Evolutionary conservation across 305 asterid species (phyloP), one percentile per base, ranked within the genome.

Genomic region (Fraxinus greggii): DNA sequence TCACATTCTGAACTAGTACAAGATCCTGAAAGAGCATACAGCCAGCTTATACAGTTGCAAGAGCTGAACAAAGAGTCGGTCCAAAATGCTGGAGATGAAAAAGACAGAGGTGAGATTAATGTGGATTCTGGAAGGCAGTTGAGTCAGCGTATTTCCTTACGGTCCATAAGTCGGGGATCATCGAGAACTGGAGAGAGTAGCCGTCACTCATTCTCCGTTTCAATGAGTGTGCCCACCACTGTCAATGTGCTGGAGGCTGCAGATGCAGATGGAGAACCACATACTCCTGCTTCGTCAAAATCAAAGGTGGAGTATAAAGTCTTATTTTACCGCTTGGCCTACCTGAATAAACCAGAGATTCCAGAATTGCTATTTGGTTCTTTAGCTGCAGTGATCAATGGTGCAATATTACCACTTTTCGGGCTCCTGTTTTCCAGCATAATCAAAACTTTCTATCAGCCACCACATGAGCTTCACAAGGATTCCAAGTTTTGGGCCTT

Each of bases 401-500:
- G 97, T 13, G 87, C 92, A 4, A 81, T 93, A 36, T 63, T 92
- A 6, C 98, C 98, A 0, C n/a, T 88, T 5, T 88, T 90, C 29
- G 97, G 97, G 6, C 87, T 93, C 59, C 42, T 94, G 38, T 61
- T 92, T 56, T 85, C 97, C 1, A 88, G 88, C 17, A 86, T 86
- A 21, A 88, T 93, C 78, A 87, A 86, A 80, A 79, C 89, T 0
- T 92, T 91, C 73, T 94, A 90, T 82, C 89, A 91, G 81, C 89
- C 92, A 4, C 83, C 91, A 33, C 88, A 88, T 19, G 59, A 90
- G 82, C 90, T 94, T n/a, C 87, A 79, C 26, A 80, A 85, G 79
- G 90, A 91, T 59, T 90, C 97, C 31, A 86, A 80, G 72, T 91
- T 93, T 54, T 93, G 97, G 98, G 92, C 97, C 0, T 75, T 83